Evolutionary conservation across 208 protist genomes (phyloP).

Genomic region (Leishmania aethiopica): DNA sequence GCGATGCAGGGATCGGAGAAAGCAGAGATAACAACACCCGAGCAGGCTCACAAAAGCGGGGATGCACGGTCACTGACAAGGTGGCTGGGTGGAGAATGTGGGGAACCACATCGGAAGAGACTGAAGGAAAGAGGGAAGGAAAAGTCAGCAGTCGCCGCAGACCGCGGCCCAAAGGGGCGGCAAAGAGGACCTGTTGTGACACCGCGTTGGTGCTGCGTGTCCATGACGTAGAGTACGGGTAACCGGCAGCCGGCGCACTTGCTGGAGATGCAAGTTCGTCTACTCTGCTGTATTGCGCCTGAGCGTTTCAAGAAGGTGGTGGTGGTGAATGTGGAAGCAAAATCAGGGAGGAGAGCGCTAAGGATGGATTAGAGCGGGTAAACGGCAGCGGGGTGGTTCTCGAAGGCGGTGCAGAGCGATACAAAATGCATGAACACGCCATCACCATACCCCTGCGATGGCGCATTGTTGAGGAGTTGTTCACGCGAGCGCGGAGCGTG

Average conservation of each 20-base stretch:
- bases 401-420: not conserved
- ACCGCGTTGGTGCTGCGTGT: not conserved
- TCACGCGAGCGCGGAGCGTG: not conserved
- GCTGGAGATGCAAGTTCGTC: not conserved
- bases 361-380: not conserved
- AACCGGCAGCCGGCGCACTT: not conserved
- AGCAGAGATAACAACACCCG: too few species aligned
- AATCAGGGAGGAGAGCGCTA: not conserved
- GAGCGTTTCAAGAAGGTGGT: not conserved
- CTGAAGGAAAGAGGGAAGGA: not conserved
- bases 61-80: not conserved
- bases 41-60: not conserved
- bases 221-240: not conserved
- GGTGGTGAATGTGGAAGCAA: not conserved
- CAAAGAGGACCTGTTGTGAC: not conserved
- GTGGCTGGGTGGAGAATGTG: not conserved
- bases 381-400: not conserved
- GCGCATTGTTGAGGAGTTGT: not conserved
- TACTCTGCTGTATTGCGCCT: not conserved
- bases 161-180: too few species aligned
- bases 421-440: not conserved
- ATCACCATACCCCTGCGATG: not conserved
- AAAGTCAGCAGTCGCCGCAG: not conserved
- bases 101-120: not conserved
- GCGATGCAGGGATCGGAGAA: not conserved